These are phyloP conservation scores for Brassica incana DNA, from an alignment of 345 rosid genomes.

Conservation along the genomic window DNA sequence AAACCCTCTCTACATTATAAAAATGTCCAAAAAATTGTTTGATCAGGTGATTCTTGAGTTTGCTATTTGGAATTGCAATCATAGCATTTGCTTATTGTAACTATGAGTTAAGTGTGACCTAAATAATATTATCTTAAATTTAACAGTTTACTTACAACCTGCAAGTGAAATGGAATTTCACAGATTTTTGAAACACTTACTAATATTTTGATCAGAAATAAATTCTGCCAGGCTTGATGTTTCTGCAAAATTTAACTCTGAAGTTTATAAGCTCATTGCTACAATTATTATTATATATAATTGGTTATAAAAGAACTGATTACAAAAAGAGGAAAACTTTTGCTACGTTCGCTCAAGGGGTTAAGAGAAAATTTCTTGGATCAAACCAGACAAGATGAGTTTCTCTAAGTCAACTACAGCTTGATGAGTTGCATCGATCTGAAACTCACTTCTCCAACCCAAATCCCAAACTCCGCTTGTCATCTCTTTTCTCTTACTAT, in stretches of 20 bases:
- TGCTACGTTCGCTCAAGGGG: constrained; percentile 7
- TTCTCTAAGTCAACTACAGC: constrained; percentile 59
- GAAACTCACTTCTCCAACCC: constrained; percentile 72
- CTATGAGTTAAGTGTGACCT: not conserved
- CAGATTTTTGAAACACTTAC: not conserved
- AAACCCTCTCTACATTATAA: not conserved
- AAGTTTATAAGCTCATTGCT: not conserved
- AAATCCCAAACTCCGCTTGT: constrained; percentile 65
- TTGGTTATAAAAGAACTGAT: constrained; percentile 13
- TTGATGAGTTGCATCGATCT: constrained; percentile 52
- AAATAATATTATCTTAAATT: not conserved
- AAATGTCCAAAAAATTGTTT: not conserved
- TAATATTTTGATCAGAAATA: not conserved
- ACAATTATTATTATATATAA: constrained; percentile 6
- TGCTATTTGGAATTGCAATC: not conserved
- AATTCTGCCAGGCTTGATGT: not conserved
- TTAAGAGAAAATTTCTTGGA: constrained; percentile 48
- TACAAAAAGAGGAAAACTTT: not conserved
- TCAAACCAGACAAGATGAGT: constrained; percentile 51
- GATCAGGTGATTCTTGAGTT: not conserved
- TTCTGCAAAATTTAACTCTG: not conserved
- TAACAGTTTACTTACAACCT: not conserved
- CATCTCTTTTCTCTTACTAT: constrained; percentile 45
- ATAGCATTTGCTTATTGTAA: not conserved
- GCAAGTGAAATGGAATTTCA: not conserved